phyloP scores from a whole-genome alignment of 768 basidiomycete species.

The Russula lepida region DNA sequence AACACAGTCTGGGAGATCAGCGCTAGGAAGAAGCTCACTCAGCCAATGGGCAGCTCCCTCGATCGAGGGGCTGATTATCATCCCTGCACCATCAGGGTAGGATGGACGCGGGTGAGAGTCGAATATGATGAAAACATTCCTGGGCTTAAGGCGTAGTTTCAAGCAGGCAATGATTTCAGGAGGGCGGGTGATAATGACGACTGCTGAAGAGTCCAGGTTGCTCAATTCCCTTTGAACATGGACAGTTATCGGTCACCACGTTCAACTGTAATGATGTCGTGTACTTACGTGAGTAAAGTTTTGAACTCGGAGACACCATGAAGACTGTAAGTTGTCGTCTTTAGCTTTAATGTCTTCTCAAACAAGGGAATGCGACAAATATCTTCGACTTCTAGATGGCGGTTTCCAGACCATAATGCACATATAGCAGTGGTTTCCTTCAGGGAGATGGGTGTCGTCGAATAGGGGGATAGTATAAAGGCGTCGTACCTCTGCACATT shows the following conservation, averaged over 20 bases:
- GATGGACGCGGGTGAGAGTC: constrained; percentile 56
- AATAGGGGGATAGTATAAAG: neutral
- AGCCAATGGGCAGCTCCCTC: constrained; percentile 38
- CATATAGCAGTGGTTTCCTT: constrained; percentile 55
- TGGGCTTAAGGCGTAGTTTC: constrained; percentile 24
- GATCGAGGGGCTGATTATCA: constrained; percentile 43
- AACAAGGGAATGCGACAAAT: constrained; percentile 44
- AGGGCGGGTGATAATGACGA: constrained; percentile 55
- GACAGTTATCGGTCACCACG: neutral
- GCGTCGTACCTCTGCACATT: constrained; percentile 31
- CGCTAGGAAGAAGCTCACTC: constrained; percentile 40
- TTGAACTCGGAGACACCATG: constrained; percentile 34
- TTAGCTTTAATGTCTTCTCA: constrained; percentile 31
- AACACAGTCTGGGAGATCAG: constrained; percentile 36
- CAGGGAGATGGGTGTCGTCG: neutral
- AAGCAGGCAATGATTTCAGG: constrained; percentile 59
- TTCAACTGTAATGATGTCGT: neutral
- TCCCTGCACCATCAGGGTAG: constrained; percentile 51
- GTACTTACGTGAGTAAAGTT: constrained; percentile 26
- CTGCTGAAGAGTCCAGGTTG: constrained; percentile 26
- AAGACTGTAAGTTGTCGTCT: constrained; percentile 31
- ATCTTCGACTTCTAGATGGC: constrained; percentile 49
- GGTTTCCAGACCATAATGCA: constrained; percentile 41
- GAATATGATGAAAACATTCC: constrained; percentile 46
- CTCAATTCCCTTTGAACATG: constrained; percentile 23